These are phyloP conservation scores for Lactarius evosmus DNA, from an alignment of 768 basidiomycete species.

Conservation along the genomic window DNA sequence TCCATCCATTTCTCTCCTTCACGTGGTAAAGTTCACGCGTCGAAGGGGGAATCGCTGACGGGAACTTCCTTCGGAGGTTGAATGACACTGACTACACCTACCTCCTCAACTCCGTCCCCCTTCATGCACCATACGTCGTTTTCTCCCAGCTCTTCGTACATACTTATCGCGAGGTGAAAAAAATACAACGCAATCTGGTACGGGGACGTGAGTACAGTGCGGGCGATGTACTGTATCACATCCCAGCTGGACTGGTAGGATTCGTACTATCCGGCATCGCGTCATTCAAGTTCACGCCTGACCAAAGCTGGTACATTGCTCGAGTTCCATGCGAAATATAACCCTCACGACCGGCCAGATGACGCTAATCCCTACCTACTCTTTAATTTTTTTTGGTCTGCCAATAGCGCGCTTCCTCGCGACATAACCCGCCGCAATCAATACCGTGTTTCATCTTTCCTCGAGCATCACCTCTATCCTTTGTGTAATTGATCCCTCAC, in stretches of 20 bases:
- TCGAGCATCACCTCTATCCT: not conserved
- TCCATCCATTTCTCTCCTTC: too few relatives aligned
- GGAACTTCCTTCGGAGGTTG: too few relatives aligned
- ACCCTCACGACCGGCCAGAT: not conserved
- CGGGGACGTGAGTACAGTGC: conserved; percentile 48
- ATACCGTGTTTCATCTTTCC: not conserved
- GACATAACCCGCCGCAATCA: not conserved
- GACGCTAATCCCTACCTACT: too few relatives aligned
- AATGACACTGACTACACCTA: too few relatives aligned
- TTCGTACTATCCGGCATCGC: conserved; percentile 79
- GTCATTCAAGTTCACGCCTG: conserved; percentile 63
- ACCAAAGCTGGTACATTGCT: conserved; percentile 59
- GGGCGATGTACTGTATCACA: conserved; percentile 82
- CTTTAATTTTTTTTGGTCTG: too few relatives aligned
- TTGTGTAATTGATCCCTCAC: not conserved
- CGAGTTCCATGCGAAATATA: not conserved
- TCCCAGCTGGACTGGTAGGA: conserved; percentile 72
- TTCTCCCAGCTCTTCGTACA: too few relatives aligned
- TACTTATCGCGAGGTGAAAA: not conserved
- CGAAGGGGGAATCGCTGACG: too few relatives aligned
- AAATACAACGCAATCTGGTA: not conserved
- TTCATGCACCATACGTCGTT: too few relatives aligned
- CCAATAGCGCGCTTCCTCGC: conserved; percentile 17
- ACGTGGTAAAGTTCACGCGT: too few relatives aligned
- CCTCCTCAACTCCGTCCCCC: too few relatives aligned